Evolutionary conservation across 345 rosid species (phyloP), one percentile per base, ranked within the genome.

Genomic region (Arabidopsis suecica): DNA sequence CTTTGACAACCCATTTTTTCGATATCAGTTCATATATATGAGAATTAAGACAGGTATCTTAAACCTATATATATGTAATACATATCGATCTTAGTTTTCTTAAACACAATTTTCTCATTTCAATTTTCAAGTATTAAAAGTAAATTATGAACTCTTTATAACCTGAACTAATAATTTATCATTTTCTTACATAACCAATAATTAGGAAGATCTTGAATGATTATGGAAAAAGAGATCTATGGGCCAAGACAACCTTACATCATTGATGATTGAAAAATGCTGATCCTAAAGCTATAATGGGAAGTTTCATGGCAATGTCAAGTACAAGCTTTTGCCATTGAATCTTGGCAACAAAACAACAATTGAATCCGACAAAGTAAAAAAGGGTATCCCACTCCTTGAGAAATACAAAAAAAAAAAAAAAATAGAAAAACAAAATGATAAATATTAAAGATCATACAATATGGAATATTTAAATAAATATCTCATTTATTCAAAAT

Each of bases 241-340:
- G 56, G 28, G 55, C 42, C 54, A 47, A 47, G 42, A 47, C 56
- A 65, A n/a, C 40, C 68, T 64, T 30, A 45, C 25, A 64, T 28
- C 40, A 45, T 30, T 65, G 69, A 32, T 47, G 69, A 65, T 65
- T 62, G 23, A 42, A 48, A 30, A 16, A 8, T 5, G 42, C 10
- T 47, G 25, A 45, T 45, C 54, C 28, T 20, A 65, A 47, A 44
- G 57, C 65, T 32, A 70, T 33, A 70, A 45, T 70, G 36, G 34
- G 56, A 70, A 70, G 23, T 58, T 70, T 58, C 65, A 45, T 70
- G 74, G 74, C 36, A 58, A 20, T 58, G 47, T 32, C 65, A 57
- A 70, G 56, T 58, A 16, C 22, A 33, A 58, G 32, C 57, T 57
- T 70, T 70, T 70, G 20, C 36, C 65, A 70, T 32, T 69, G 74